Evolutionary conservation across 495 filamentous ascomycete species (phyloP).

Genomic region (Penicillium pulvis): DNA sequence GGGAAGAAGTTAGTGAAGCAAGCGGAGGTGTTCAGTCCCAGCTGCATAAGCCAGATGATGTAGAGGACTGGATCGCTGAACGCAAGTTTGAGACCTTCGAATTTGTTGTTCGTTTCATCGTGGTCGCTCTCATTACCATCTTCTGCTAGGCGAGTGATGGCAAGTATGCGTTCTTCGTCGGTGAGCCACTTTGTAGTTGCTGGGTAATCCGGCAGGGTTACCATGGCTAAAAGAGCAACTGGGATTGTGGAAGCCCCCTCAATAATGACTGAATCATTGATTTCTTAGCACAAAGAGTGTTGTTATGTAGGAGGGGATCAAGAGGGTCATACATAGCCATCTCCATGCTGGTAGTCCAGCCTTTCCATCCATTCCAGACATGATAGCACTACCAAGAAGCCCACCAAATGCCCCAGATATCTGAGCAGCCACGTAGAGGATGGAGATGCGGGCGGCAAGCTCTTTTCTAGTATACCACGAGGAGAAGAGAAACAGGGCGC

Average conservation of each 20-base stretch:
- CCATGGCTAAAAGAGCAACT: constrained; percentile 29
- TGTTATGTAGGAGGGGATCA: too few relatives aligned
- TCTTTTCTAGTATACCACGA: constrained; percentile 54
- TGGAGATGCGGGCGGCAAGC: constrained; percentile 46
- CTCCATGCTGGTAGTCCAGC: constrained; percentile 39
- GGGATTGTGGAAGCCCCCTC: constrained; percentile 33
- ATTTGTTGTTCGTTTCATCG: constrained; percentile 43
- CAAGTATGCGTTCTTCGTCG: constrained; percentile 39
- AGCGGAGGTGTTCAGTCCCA: constrained; percentile 38
- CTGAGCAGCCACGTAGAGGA: constrained; percentile 59
- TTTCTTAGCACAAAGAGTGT: neutral
- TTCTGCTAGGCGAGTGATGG: constrained; percentile 39
- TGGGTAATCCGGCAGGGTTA: constrained; percentile 42
- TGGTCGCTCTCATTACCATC: constrained; percentile 37
- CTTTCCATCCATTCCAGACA: constrained; percentile 32
- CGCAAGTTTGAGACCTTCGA: constrained; percentile 42
- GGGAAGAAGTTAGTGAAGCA: constrained; percentile 51
- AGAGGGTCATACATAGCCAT: constrained; percentile 38
- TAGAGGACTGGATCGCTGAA: constrained; percentile 44
- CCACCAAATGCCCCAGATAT: constrained; percentile 58
- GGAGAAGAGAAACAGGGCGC: constrained; percentile 45
- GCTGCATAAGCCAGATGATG: constrained; percentile 40
- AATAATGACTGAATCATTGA: constrained; percentile 21
- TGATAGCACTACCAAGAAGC: constrained; percentile 50
- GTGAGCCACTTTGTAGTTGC: constrained; percentile 39